Evolutionary conservation across 129 eudicot species (phyloP), one percentile per base, ranked within the genome.

Genomic region (Cynara cardunculus): DNA sequence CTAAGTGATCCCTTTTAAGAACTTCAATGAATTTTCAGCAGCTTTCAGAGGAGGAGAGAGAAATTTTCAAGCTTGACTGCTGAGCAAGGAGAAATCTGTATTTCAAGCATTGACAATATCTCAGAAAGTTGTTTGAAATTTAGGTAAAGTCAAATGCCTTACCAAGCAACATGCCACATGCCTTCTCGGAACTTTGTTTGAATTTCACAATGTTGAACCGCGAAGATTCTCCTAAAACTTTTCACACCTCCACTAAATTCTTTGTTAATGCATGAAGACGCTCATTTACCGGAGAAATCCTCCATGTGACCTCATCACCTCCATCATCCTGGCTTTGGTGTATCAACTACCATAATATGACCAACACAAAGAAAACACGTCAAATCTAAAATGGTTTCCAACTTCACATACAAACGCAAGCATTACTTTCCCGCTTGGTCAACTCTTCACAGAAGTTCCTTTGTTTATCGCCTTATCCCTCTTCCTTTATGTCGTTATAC

Each of bases 311-410:
- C 84, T 93, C 99, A 81, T 96, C 95, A 75, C 96, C 93, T 64
- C 89, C 96, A 81, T 96, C 99, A 86, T 96, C 99, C 76, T 96
- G 99, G 85, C 97, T 96, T 89, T 90, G 97, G 82, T 96, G 81
- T 83, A 96, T 92, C 85, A 96, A 74, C 99, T 96, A 79, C 69
- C 82, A 77, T 62, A 53, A 82, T 7, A 62, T 46, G 9, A 71
- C 74, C 72, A 65, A 72, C 24, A 79, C 70, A 19, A 61, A 28
- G 22, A 31, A 30, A 77, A 18, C 56, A 62, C 7, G 73, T 73
- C 77, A 53, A 35, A 19, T 32, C 62, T 59, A 69, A 84, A 73
- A 72, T 31, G 28, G 72, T 22, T 26, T 34, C 39, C 72, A 72
- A 44, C 24, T 25, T 65, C 46, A 56, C 75, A 61, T n/a, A 39